Evolutionary conservation across 345 rosid species (phyloP).

Genomic region (Salix suchowensis): DNA sequence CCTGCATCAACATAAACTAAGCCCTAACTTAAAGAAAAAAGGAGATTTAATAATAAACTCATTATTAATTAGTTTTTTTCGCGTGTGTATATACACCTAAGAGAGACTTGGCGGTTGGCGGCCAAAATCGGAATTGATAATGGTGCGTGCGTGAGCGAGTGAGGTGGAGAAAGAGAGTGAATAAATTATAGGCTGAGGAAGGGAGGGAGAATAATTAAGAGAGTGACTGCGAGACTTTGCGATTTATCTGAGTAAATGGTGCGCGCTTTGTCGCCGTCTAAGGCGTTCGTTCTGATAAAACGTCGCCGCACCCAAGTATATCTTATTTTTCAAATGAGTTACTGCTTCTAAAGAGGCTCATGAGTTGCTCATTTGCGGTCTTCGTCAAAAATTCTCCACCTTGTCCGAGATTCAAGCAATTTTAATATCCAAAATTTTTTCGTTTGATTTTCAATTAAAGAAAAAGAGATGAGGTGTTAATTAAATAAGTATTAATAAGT

Average conservation of each 20-base stretch:
- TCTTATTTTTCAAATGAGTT: too few species aligned
- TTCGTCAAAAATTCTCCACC: too few species aligned
- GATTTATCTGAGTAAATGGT: not conserved
- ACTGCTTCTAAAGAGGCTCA: too few species aligned
- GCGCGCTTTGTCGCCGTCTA: slow-evolving; percentile 29
- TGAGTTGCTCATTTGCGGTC: too few species aligned
- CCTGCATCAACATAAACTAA: not conserved
- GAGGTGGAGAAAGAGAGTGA: not conserved
- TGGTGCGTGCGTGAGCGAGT: slow-evolving; percentile 3
- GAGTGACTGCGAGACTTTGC: not conserved
- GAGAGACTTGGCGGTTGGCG: slow-evolving; percentile 27
- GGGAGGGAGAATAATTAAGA: not conserved
- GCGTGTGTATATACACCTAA: slow-evolving; percentile 15
- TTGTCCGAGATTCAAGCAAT: too few species aligned
- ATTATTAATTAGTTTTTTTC: not conserved
- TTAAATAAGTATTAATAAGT: too few species aligned
- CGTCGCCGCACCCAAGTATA: slow-evolving; percentile 27
- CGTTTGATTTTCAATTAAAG: too few species aligned
- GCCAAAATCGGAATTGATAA: slow-evolving; percentile 32
- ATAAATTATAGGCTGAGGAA: not conserved
- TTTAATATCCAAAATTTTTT: too few species aligned
- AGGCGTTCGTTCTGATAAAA: slow-evolving; percentile 16
- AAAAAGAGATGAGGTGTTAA: too few species aligned
- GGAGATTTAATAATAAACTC: too few species aligned
- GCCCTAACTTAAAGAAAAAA: not conserved